Base-by-base conservation (phyloP, 352 stramenopile species). In the Phytophthora sansomeana region DNA sequence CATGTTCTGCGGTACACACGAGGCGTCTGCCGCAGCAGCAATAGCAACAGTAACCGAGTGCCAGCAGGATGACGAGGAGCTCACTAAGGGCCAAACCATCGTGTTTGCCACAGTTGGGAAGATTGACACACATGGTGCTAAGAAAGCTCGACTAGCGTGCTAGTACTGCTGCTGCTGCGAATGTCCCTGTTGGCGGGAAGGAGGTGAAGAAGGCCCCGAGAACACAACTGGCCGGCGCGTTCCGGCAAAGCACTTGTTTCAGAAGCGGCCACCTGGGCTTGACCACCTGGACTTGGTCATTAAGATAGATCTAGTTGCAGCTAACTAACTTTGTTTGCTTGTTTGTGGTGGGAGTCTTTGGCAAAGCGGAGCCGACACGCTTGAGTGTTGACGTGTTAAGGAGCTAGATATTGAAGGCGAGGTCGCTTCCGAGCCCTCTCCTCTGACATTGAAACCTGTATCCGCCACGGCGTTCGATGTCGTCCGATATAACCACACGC, bases 171-270 rank as follows among this genome's bases (percentile, higher is more conserved):
- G 43, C 6, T 38, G 38, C 30, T 47, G 47, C 48, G 16, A 46
- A 29, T 51, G 17, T 19, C 33, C 7, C 46, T 43, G 38, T 21
- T 66, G 58, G 36, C 28, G 33, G 26, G 8, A n/a, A n/a, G 6
- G 46, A 69, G 41, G 7, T 42, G 1, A 47, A 6, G 35, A 41
- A 41, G 13, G 11, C 24, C 24, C 29, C 61, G 29, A 54, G 44
- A 50, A 69, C 30, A 17, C 61, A 54, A 41, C 17, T 69, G 61
- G 36, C 24, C 17, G n/a, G 6, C 0, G n/a, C 9, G 29, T 64
- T 69, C 61, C 29, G 14, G 14, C 26, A 39, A 58, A 58, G 21
- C 61, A 64, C 26, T 11, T 58, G 61, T 5, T 46, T 48, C 16
- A 30, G 1, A 24, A 3, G 21, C n/a, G n/a, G n/a, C n/a, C n/a